A percentile compares a stretch with the other conserved stretches of the same genome.
Evolutionary conservation across 305 asterid genomes (phyloP).

Genomic region (Solanum chacoense): DNA sequence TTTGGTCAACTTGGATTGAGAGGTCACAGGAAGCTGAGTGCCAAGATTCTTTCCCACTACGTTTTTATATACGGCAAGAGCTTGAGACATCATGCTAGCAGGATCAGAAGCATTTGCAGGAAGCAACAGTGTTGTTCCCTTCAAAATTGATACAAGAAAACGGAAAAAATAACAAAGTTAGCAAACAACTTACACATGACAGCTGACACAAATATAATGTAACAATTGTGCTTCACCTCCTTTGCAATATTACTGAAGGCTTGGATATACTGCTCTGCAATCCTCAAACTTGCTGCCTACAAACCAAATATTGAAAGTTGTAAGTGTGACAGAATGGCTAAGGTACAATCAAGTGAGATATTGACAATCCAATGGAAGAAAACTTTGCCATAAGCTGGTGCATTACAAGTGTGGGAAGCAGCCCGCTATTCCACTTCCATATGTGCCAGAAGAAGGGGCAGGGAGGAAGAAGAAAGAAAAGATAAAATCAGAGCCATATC

Average conservation of each 20-base stretch:
- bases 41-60: slow-evolving; percentile 10
- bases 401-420: not conserved
- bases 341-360: not conserved
- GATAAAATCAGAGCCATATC: not conserved
- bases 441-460: not conserved
- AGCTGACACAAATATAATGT: not conserved
- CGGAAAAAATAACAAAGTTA: not conserved
- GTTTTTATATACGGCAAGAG: slow-evolving; percentile 20
- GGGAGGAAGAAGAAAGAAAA: not conserved
- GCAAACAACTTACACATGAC: not conserved
- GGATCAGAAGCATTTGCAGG: slow-evolving; percentile 43
- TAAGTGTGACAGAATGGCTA: not conserved
- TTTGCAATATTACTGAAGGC: slow-evolving; percentile 74
- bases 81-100: slow-evolving; percentile 21
- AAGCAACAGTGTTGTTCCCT: slow-evolving; percentile 68
- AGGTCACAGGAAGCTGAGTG: not conserved
- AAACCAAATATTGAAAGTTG: not conserved
- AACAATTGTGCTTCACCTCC: slow-evolving; percentile 37
- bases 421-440: not conserved
- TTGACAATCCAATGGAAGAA: not conserved
- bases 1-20: slow-evolving; percentile 13
- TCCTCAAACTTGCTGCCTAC: slow-evolving; percentile 83
- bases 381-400: not conserved
- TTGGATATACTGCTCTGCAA: slow-evolving; percentile 86
- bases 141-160: not conserved